Evolutionary conservation across 1,139 yeast genomes (phyloP).

Genomic region (Scheffersomyces lignicola): DNA sequence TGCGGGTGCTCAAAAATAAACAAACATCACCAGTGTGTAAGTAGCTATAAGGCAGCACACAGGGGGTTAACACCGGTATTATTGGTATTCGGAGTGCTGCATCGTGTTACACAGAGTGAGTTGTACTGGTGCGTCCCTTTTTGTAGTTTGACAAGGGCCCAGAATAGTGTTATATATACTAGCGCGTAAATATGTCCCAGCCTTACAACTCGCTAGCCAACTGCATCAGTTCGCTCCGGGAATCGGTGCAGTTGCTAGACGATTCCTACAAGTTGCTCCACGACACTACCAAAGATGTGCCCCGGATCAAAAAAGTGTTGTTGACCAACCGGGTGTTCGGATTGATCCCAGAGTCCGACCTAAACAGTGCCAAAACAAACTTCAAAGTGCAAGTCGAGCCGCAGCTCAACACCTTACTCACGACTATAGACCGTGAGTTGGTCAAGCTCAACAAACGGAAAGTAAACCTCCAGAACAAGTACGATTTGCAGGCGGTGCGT

Average conservation of each 20-base stretch:
- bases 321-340: slow-evolving; percentile 41
- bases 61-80: no score
- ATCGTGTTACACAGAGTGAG: no score
- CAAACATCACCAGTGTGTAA: background rate
- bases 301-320: slow-evolving; percentile 33
- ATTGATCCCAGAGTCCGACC: slow-evolving; percentile 41
- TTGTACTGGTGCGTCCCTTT: no score
- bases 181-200: slow-evolving; percentile 1
- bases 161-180: no score
- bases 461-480: slow-evolving; percentile 28
- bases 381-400: slow-evolving; percentile 34
- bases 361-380: slow-evolving; percentile 35
- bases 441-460: slow-evolving; percentile 26
- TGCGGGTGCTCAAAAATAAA: background rate
- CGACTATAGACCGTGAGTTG: slow-evolving; percentile 34
- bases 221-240: slow-evolving; percentile 31
- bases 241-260: slow-evolving; percentile 31
- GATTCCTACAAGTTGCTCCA: slow-evolving; percentile 30
- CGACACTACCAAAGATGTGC: slow-evolving; percentile 34
- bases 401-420: slow-evolving; percentile 31
- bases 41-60: no score
- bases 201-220: slow-evolving; percentile 13
- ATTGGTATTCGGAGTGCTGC: no score
- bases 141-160: no score
- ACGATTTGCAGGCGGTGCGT: slow-evolving; percentile 34